These are phyloP conservation scores for Nakataea oryzae DNA, from an alignment of 2,329 filamentous ascomycete species.

Conservation along the genomic window DNA sequence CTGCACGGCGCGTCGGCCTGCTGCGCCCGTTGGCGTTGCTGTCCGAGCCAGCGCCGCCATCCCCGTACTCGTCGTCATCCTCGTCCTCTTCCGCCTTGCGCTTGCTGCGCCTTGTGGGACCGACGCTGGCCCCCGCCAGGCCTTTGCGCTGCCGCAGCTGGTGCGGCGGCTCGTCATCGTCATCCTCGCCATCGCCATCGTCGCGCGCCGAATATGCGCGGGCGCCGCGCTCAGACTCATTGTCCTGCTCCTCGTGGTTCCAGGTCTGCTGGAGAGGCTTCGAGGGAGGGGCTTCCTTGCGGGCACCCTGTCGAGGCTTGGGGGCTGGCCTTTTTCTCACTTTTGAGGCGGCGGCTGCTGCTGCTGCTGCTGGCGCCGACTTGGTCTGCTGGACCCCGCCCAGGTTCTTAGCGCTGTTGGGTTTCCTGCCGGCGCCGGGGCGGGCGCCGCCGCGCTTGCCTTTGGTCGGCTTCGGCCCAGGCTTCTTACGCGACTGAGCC, in stretches of 20 bases:
- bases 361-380: constrained; percentile 4
- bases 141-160: neutral
- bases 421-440: constrained; percentile 3
- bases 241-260: neutral
- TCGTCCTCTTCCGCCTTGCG: constrained; percentile 5
- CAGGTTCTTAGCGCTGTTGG: constrained; percentile 1
- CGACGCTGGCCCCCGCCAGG: neutral
- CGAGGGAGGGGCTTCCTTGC: neutral
- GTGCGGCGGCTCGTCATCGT: neutral
- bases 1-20: neutral
- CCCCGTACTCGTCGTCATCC: constrained; percentile 2
- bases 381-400: neutral
- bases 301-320: neutral
- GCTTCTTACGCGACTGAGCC: neutral
- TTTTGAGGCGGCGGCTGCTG: neutral
- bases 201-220: constrained; percentile 6
- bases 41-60: neutral
- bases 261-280: constrained; percentile 1
- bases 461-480: constrained; percentile 4
- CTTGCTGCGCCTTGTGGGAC: constrained; percentile 3
- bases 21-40: neutral
- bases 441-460: constrained; percentile 3
- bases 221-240: neutral
- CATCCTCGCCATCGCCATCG: constrained; percentile 7
- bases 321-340: neutral